Conservation (phyloP, 352 stramenopile genomes). For the Aphanomyces euteiches region DNA sequence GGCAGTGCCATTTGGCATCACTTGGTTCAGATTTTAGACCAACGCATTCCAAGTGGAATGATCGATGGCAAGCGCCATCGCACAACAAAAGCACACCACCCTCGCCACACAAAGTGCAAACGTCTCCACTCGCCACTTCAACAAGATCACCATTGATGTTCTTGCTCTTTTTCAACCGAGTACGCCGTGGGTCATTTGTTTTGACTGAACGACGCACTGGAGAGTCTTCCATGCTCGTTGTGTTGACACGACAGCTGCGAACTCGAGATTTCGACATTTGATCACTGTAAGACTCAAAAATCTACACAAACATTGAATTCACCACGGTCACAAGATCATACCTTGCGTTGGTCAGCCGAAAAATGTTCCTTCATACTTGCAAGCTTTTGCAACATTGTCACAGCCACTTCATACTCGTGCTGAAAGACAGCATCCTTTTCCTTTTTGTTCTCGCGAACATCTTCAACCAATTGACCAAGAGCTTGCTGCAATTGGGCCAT, state of each 20-base stretch:
- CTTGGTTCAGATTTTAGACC: constrained; percentile 78
- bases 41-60: constrained; percentile 91
- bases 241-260: constrained; percentile 57
- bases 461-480: constrained; percentile 57
- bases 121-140: constrained; percentile 62
- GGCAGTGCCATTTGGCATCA: constrained; percentile 88
- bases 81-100: constrained; percentile 89
- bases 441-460: constrained; percentile 48
- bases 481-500: constrained; percentile 84
- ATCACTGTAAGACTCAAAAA: constrained; percentile 45
- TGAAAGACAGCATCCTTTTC: constrained; percentile 51
- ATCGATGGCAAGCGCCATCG: constrained; percentile 89
- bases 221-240: constrained; percentile 5
- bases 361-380: constrained; percentile 79
- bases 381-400: constrained; percentile 76
- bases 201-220: background rate
- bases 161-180: constrained; percentile 25
- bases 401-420: constrained; percentile 84
- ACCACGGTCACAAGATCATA: constrained; percentile 33
- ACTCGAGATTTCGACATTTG: constrained; percentile 82
- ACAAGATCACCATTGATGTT: constrained; percentile 16
- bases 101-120: constrained; percentile 90
- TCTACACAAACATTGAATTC: background rate
- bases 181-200: background rate
- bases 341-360: constrained; percentile 72